phyloP scores from a whole-genome alignment of 805 yeast species.

The Isabelozyma pseudorhagii region DNA sequence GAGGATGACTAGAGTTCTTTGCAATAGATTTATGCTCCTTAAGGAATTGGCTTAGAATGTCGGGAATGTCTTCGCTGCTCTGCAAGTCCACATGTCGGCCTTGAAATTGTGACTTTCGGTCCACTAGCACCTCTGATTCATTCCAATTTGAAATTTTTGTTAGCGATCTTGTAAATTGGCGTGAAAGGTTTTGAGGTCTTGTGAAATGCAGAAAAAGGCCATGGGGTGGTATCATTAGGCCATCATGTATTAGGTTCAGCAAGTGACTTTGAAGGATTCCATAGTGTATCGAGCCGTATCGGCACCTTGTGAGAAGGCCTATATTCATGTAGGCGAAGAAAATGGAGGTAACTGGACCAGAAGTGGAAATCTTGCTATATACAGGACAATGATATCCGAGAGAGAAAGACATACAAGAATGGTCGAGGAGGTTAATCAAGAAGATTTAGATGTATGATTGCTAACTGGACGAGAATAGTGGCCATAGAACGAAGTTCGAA shows the following conservation, averaged over 20 bases:
- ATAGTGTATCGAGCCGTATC: no score
- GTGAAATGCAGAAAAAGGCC: neutral
- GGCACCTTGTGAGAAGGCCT: no score
- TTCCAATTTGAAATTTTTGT: constrained; percentile 21
- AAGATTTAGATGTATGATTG: neutral
- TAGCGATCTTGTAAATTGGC: neutral
- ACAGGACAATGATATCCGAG: neutral
- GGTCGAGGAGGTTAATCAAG: neutral
- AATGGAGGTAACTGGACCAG: neutral
- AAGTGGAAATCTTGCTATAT: neutral
- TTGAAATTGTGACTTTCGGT: constrained; percentile 65
- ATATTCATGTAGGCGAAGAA: neutral
- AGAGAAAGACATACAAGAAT: neutral
- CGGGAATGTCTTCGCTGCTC: constrained; percentile 40
- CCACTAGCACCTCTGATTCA: constrained; percentile 26
- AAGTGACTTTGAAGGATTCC: no score
- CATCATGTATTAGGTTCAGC: no score
- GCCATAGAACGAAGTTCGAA: no score
- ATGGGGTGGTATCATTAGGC: neutral
- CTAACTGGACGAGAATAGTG: no score
- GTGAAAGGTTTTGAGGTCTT: neutral
- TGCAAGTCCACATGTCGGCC: constrained; percentile 50
- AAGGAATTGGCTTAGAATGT: constrained; percentile 40
- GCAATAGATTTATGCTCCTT: constrained; percentile 43
- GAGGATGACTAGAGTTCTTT: constrained; percentile 63